Evolutionary conservation across 495 filamentous ascomycete species (phyloP), one percentile per base, ranked within the genome.

Genomic region (Hyaloscypha bicolor): DNA sequence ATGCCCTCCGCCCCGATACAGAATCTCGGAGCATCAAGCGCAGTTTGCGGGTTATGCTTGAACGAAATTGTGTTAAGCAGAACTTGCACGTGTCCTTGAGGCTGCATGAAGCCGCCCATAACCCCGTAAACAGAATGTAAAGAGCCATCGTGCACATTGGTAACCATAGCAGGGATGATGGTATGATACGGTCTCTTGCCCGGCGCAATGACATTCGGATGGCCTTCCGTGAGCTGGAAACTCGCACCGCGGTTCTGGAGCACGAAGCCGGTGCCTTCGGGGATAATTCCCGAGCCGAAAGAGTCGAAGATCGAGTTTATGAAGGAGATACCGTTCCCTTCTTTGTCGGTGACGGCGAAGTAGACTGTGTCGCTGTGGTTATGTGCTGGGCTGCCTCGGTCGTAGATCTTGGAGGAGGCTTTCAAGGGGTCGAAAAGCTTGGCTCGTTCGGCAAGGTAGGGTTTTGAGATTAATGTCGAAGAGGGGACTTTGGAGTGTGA

Each of bases 71-170:
- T 92, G 65, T 96, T 97, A 9, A 98, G 83, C 60, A 99, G 78
- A 3, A 97, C 93, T 77, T 99, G 95, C 16, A 98, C 92, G 73
- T 99, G 95, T 11, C 95, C 95, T 80, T 98, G 95, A 0, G 95
- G 95, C 81, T 99, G 95, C 96, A 99, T 98, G 78, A 94, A 97
- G 37, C 95, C 95, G 67, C 95, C 95, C 95, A 98, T 98, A 58
- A 97, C 93, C 56, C 95, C 96, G 70, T 92, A 96, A 0, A 97
- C 92, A 48, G 86, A 87, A 73, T 97, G 90, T 65, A 99, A 77
- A 21, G 81, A 87, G 22, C 83, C 84, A 69, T 94, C 92, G 19
- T 78, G 81, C 1, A 86, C 73, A 67, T 93, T 91, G 4, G 95
- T 98, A 56, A 95, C 85, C 76, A 97, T 83, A 0, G 91, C 94